phyloP scores from a whole-genome alignment of 129 eudicot species.

The Flaveria sonorensis region DNA sequence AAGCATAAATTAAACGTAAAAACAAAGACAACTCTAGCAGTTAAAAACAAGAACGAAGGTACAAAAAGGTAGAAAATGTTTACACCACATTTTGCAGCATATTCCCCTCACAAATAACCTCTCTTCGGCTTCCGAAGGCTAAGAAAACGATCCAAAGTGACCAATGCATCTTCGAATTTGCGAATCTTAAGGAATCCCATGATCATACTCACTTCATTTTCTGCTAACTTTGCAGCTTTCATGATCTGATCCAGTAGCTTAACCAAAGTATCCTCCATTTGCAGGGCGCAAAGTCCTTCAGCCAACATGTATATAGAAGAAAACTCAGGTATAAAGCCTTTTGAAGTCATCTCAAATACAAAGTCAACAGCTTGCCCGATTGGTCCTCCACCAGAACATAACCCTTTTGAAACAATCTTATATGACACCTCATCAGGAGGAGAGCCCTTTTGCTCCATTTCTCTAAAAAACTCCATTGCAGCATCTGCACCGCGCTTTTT shows the following conservation, averaged over 20 bases:
- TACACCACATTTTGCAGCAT: slow-evolving; percentile 18
- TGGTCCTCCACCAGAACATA: slow-evolving; percentile 89
- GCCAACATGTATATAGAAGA: slow-evolving; percentile 77
- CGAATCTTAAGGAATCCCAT: slow-evolving; percentile 84
- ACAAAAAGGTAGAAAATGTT: slow-evolving; percentile 13
- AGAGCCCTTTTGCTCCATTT: slow-evolving; percentile 74
- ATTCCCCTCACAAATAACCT: slow-evolving; percentile 50
- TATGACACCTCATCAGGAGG: slow-evolving; percentile 81
- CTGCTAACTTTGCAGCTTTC: slow-evolving; percentile 54
- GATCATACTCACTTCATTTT: slow-evolving; percentile 65
- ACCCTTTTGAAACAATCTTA: slow-evolving; percentile 72
- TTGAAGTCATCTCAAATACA: slow-evolving; percentile 68
- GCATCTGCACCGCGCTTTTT: slow-evolving; percentile 53
- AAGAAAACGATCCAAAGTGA: slow-evolving; percentile 60
- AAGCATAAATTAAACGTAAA: slow-evolving; percentile 15
- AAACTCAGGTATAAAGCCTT: slow-evolving; percentile 67
- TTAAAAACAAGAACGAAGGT: slow-evolving; percentile 9
- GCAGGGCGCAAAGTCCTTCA: slow-evolving; percentile 82
- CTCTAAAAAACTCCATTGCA: slow-evolving; percentile 80
- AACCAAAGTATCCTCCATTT: slow-evolving; percentile 76
- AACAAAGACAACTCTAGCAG: background rate
- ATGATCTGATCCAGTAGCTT: slow-evolving; percentile 65
- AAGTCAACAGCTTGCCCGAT: slow-evolving; percentile 87
- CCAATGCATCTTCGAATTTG: slow-evolving; percentile 82
- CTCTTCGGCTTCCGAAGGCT: slow-evolving; percentile 55